Evolutionary conservation across 495 filamentous ascomycete species (phyloP).

Genomic region (Hypoxylon trugodes): DNA sequence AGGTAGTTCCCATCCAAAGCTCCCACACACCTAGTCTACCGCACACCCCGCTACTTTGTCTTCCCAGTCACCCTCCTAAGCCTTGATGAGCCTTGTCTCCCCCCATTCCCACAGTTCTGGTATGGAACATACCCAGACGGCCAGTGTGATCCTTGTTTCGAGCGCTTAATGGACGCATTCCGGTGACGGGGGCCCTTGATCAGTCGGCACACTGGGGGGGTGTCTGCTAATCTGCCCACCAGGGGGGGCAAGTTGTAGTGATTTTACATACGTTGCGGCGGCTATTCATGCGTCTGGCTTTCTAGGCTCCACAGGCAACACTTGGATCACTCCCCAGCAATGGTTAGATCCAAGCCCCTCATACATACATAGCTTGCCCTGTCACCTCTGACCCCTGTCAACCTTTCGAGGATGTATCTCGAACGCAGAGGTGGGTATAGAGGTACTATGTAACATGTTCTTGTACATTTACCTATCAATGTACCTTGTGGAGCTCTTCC

Average conservation of each 20-base stretch:
- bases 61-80: constrained; percentile 16
- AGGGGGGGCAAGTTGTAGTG: constrained; percentile 15
- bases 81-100: constrained; percentile 25
- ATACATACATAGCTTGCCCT: constrained; percentile 21
- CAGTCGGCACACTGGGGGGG: constrained; percentile 25
- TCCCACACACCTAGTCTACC: constrained; percentile 35
- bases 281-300: constrained; percentile 35
- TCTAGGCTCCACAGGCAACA: constrained; percentile 30
- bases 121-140: constrained; percentile 18
- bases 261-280: constrained; percentile 26
- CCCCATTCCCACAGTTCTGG: constrained; percentile 21
- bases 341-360: constrained; percentile 36
- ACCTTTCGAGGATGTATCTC: constrained; percentile 34
- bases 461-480: constrained; percentile 32
- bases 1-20: constrained; percentile 20
- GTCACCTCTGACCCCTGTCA: constrained; percentile 29
- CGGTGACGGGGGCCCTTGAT: constrained; percentile 24
- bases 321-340: constrained; percentile 31
- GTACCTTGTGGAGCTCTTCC: constrained; percentile 34
- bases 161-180: constrained; percentile 30
- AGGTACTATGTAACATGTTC: constrained; percentile 31
- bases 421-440: constrained; percentile 31
- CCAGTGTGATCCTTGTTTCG: constrained; percentile 25
- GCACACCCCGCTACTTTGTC: constrained; percentile 31
- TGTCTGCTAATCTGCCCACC: constrained; percentile 30